A percentile compares a stretch with the other conserved stretches of the same genome.
Evolutionary conservation across 352 stramenopile species (phyloP).

Genomic region (Thraustotheca clavata): DNA sequence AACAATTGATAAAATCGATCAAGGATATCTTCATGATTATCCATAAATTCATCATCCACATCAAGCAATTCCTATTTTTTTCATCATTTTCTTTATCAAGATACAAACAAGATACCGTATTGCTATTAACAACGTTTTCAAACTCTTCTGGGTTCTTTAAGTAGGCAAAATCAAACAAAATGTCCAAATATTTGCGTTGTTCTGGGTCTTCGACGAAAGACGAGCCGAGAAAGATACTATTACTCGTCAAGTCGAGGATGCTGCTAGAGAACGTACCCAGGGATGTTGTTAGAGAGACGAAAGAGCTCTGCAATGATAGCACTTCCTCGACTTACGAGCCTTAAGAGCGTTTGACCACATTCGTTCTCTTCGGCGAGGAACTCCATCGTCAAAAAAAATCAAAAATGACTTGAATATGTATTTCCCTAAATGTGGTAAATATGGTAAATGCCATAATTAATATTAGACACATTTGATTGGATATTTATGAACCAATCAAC

Average conservation of each 20-base stretch:
- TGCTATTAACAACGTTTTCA: conserved; percentile 89
- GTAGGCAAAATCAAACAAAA: conserved; percentile 95
- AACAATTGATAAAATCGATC: conserved; percentile 88
- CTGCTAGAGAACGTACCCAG: conserved; percentile 35
- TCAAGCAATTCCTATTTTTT: conserved; percentile 60
- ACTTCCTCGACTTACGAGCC: conserved; percentile 84
- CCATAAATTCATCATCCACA: conserved; percentile 88
- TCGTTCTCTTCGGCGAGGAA: conserved; percentile 89
- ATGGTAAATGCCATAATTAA: no score
- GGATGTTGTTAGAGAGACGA: conserved; percentile 87
- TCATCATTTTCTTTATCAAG: no score
- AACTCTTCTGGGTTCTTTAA: conserved; percentile 92
- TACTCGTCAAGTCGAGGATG: not conserved
- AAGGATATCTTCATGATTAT: conserved; percentile 79
- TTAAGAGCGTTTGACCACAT: conserved; percentile 91
- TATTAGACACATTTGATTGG: no score
- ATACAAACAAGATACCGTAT: conserved; percentile 64
- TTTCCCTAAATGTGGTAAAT: no score
- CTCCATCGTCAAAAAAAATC: conserved; percentile 49
- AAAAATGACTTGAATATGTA: not conserved
- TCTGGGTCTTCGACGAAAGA: conserved; percentile 83
- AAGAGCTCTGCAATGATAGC: conserved; percentile 91
- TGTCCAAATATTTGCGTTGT: conserved; percentile 86
- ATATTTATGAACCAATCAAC: no score
- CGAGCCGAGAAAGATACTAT: conserved; percentile 78